These are phyloP conservation scores for Sorghum bicolor DNA, from an alignment of 176 grass and related monocot genomes.

Conservation along the genomic window DNA sequence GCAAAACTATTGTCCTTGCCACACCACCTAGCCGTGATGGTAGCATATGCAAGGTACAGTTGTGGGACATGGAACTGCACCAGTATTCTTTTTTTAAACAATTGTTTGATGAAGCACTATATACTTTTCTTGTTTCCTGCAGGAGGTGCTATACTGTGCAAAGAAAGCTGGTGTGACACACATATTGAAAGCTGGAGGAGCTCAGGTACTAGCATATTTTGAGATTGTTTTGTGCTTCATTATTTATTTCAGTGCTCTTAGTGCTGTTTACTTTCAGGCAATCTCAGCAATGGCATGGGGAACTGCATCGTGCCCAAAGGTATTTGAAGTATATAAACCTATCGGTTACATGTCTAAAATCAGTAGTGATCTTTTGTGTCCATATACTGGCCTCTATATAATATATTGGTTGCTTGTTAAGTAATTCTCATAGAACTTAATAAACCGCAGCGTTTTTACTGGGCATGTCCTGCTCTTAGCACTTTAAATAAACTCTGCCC, in stretches of 20 bases:
- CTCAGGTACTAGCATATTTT: conserved; percentile 63
- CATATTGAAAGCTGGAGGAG: conserved; percentile 87
- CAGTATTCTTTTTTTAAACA: background rate
- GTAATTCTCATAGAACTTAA: background rate
- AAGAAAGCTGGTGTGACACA: conserved; percentile 97
- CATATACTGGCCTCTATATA: background rate
- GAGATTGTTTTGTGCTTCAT: background rate
- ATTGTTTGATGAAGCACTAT: background rate
- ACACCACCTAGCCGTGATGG: conserved; percentile 80
- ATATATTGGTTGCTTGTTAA: background rate
- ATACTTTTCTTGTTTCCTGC: background rate
- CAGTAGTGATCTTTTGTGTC: background rate
- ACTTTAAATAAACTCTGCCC: background rate
- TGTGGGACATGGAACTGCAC: background rate
- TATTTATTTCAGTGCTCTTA: conserved; percentile 8
- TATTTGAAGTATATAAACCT: conserved; percentile 31
- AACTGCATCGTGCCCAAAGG: conserved; percentile 88
- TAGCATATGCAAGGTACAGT: conserved; percentile 90
- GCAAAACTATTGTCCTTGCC: conserved; percentile 91
- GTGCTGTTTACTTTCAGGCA: conserved; percentile 48
- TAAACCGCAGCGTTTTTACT: background rate
- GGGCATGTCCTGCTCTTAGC: background rate
- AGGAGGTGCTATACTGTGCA: conserved; percentile 98
- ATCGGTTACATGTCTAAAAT: background rate
- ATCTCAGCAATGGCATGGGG: conserved; percentile 98